Conservation (phyloP, 805 yeast species). For the Maudiozyma pseudohumilis region DNA sequence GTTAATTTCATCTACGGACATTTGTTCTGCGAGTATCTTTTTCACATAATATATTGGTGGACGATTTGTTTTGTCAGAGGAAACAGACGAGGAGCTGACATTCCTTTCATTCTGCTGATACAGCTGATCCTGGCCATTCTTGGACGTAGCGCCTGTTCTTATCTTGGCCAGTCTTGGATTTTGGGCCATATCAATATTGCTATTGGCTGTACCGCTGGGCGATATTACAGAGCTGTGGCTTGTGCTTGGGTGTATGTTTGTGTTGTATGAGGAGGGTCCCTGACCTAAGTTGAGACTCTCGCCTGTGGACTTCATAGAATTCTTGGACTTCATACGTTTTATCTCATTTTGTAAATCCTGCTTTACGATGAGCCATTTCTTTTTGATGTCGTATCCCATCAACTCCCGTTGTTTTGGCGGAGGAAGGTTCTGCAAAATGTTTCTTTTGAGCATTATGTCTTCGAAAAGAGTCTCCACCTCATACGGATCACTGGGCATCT, state of each 20-base stretch:
- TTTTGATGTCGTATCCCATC: conserved; percentile 61
- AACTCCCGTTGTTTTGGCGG: conserved; percentile 67
- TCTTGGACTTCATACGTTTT: conserved; percentile 41
- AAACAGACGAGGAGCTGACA: conserved; percentile 14
- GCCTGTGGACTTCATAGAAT: neutral
- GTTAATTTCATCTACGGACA: conserved; percentile 61
- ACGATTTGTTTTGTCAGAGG: conserved; percentile 27
- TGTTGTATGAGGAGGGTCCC: no score
- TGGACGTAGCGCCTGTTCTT: neutral
- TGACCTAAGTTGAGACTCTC: neutral
- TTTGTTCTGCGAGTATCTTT: conserved; percentile 56
- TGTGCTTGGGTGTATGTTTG: neutral
- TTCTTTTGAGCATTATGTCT: conserved; percentile 75
- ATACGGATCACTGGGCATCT: conserved; percentile 54
- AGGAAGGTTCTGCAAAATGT: conserved; percentile 55
- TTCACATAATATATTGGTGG: conserved; percentile 73
- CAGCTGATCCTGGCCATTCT: neutral
- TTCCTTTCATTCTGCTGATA: conserved; percentile 12
- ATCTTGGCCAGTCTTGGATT: neutral
- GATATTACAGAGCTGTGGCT: neutral
- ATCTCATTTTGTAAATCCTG: conserved; percentile 77
- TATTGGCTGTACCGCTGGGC: neutral
- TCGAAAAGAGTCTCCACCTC: conserved; percentile 67
- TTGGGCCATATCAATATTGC: neutral
- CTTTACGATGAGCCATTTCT: conserved; percentile 84